phyloP scores from a whole-genome alignment of 495 filamentous ascomycete species.

The Penicillium malachiteum region DNA sequence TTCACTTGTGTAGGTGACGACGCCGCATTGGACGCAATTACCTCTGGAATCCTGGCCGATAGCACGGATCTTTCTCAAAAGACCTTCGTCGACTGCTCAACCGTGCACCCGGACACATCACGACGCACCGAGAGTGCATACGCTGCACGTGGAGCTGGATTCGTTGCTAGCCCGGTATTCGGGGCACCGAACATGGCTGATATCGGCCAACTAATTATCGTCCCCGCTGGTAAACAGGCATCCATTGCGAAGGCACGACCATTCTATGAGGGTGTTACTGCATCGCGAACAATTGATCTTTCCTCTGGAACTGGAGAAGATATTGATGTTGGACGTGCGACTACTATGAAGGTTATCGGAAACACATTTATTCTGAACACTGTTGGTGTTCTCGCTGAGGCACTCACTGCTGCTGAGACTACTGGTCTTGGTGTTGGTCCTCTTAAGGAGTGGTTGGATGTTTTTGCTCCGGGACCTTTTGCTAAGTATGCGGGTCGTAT shows the following conservation, averaged over 20 bases:
- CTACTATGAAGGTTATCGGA: conserved; percentile 72
- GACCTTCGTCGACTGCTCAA: conserved; percentile 77
- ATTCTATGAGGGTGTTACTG: conserved; percentile 77
- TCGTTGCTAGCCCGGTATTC: conserved; percentile 81
- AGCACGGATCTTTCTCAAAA: conserved; percentile 38
- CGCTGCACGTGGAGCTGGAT: conserved; percentile 59
- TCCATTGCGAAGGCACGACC: conserved; percentile 65
- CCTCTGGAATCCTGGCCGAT: conserved; percentile 43
- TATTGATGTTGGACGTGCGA: conserved; percentile 34
- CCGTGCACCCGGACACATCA: conserved; percentile 82
- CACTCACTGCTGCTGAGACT: conserved; percentile 75
- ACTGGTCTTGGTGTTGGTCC: conserved; percentile 69
- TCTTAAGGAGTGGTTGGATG: conserved; percentile 64
- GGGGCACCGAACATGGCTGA: conserved; percentile 80
- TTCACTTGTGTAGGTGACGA: conserved; percentile 86
- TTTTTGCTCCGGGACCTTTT: conserved; percentile 55
- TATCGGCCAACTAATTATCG: conserved; percentile 69
- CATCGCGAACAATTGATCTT: conserved; percentile 63
- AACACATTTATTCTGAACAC: conserved; percentile 87
- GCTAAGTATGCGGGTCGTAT: conserved; percentile 73
- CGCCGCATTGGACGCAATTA: conserved; percentile 60
- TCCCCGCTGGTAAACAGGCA: conserved; percentile 66
- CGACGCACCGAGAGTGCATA: conserved; percentile 57
- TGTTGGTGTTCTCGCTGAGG: conserved; percentile 75
- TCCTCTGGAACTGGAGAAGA: conserved; percentile 20